These are phyloP conservation scores for Asterochloris sp. DNA, from an alignment of 139 green algal genomes.

Conservation along the genomic window DNA sequence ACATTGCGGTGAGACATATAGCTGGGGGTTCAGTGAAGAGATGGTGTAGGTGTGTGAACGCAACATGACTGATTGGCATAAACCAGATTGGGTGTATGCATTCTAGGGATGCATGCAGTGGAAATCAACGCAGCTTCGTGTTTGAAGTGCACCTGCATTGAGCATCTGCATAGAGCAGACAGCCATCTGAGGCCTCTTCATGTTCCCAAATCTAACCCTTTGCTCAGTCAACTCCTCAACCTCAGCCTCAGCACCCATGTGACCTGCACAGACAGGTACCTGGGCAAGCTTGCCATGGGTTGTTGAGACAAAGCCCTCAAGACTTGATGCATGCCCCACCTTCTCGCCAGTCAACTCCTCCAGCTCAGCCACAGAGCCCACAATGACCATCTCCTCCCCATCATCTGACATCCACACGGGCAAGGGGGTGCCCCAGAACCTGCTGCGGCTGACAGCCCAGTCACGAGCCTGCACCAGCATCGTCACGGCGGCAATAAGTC, in stretches of 20 bases:
- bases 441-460: slow-evolving; percentile 40
- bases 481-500: neutral
- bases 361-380: slow-evolving; percentile 88
- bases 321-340: slow-evolving; percentile 27
- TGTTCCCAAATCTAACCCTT: neutral
- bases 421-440: slow-evolving; percentile 98
- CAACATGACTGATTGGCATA: too few species aligned
- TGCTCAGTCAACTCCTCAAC: neutral
- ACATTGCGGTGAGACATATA: too few species aligned
- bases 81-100: too few species aligned
- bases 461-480: slow-evolving; percentile 11
- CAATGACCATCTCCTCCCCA: slow-evolving; percentile 83
- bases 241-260: neutral
- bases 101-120: too few species aligned
- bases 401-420: slow-evolving; percentile 91
- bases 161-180: too few species aligned
- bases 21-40: too few species aligned
- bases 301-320: neutral
- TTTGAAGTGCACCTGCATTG: too few species aligned
- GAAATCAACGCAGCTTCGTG: too few species aligned
- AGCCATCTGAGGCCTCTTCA: too few species aligned
- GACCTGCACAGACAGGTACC: neutral
- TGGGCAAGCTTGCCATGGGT: too few species aligned
- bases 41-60: too few species aligned
- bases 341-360: slow-evolving; percentile 81